phyloP scores from a whole-genome alignment of 495 filamentous ascomycete species.

The Lasiosphaeriaceae sp. region DNA sequence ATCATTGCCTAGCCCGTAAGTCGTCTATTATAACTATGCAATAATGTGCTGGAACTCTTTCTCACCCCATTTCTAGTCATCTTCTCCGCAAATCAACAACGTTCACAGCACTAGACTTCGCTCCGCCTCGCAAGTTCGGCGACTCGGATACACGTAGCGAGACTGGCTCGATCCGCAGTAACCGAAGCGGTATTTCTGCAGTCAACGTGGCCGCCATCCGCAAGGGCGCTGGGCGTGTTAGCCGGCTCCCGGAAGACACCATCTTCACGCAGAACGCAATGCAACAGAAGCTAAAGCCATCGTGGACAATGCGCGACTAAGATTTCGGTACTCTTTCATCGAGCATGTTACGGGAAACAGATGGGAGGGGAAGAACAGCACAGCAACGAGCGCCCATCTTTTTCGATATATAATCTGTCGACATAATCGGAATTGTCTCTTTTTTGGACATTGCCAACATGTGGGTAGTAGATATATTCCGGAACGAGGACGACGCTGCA shows the following conservation, averaged over 20 bases:
- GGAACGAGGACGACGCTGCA: not conserved
- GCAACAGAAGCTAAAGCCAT: slow-evolving; percentile 65
- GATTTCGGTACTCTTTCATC: not conserved
- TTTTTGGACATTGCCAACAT: not conserved
- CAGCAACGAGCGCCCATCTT: not conserved
- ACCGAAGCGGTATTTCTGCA: slow-evolving; percentile 71
- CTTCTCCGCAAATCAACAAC: slow-evolving; percentile 82
- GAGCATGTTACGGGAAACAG: no score
- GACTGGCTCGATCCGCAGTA: slow-evolving; percentile 85
- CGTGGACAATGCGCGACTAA: slow-evolving; percentile 63
- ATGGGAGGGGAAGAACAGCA: not conserved
- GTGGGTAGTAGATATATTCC: no score
- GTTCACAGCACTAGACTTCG: slow-evolving; percentile 90
- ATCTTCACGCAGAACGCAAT: slow-evolving; percentile 80
- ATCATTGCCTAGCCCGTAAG: slow-evolving; percentile 87
- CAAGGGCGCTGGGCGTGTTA: slow-evolving; percentile 84
- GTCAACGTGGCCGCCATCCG: slow-evolving; percentile 73
- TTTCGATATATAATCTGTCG: no score
- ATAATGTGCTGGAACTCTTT: not conserved
- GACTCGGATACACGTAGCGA: slow-evolving; percentile 71
- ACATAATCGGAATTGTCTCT: no score
- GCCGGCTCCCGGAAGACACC: slow-evolving; percentile 73
- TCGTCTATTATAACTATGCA: slow-evolving; percentile 23
- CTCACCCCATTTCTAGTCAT: slow-evolving; percentile 52
- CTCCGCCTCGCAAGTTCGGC: slow-evolving; percentile 83